Evolutionary conservation across 441 rosid species (phyloP), one percentile per base, ranked within the genome.

Genomic region (Pelargonium citronellum): DNA sequence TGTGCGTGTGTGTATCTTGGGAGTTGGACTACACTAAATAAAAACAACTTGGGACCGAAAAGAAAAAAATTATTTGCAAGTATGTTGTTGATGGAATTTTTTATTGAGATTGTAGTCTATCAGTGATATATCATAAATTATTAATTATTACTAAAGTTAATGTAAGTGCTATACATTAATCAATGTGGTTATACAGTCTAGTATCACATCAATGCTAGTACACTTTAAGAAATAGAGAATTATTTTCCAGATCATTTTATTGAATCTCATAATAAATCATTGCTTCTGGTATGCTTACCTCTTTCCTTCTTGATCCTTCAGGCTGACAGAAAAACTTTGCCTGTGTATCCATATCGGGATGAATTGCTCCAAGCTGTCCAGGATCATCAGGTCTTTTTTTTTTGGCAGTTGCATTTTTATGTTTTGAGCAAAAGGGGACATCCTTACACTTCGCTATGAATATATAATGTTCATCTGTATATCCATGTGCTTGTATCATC

Each of bases 311-410:
- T 81, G 15, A 65, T 74, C 27, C 24, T 77, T 79, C 82, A 93
- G 97, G 97, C 83, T 72, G 99, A 90, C 34, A 82, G 97, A 64
- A 95, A 82, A 84, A 83, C 85, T 73, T 83, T 95, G 60, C 99
- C 99, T 39, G 87, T 92, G 64, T 95, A 87, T 76, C 89, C 80
- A 9, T 91, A 84, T 73, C 91, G 98, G 69, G 96, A 89, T 39
- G 83, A 85, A 64, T 80, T 95, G 47, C 97, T 95, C 68, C 68
- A 85, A 79, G 97, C 99, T 72, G 81, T 92, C 75, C 73, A 80
- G 57, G 81, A 83, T 34, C 85, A 85, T 81, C 98, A 92, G 93
- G 99, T 93, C 67, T 66, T 69, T 12, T 7, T 11, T 49, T 68
- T 66, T 73, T 51, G 62, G 53, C 39, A 22, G 24, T 37, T 19